Base-by-base conservation (phyloP, 495 filamentous ascomycete genomes). In the Neurospora terricola region DNA sequence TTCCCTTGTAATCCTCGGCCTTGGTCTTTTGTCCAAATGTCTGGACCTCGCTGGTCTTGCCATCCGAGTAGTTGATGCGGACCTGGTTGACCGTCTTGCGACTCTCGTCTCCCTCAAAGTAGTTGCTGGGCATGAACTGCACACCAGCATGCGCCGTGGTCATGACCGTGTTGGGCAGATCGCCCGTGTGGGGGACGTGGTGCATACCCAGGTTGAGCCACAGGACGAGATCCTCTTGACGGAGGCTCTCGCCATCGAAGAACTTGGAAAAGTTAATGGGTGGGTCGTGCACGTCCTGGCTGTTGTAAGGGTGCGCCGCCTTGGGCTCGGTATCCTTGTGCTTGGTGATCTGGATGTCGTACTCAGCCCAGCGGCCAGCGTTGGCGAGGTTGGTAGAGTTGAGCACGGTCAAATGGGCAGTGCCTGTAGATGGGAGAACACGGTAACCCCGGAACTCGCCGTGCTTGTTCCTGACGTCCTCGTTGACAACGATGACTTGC, bases 161-260 rank as follows among this genome's bases (percentile, higher is more conserved):
- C 76, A 84, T 80, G 43, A 87, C 80, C 0, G 86, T 87, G 76
- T 87, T 88, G 59, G 87, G 87, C 7, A 88, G 75, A 72, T 89
- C 87, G 38, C 83, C 84, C 14, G 86, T 84, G 76, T 88, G 83
- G 18, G 88, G 87, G 27, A 89, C 77, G 75, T 89, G 88, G 75
- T 90, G 87, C 81, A 86, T 88, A 21, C 87, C 87, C 9, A 90
- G 78, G 74, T 88, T 87, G 75, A 88, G 82, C 79, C 83, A 86
- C n/a, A 87, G 59, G 45, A 87, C 84, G 66, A 90, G 71, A 75
- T 89, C 89, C 74, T 87, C 87, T 76, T 88, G 84, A 38, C 81
- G 77, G 37, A 89, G 77, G 23, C 43, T 76, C 78, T 90, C 88
- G 72, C 83, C 83, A 72, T 90, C 78, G 70, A 89, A 85, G 77